Base-by-base conservation (phyloP, 352 stramenopile genomes). In the Globisporangium cederbergense region DNA sequence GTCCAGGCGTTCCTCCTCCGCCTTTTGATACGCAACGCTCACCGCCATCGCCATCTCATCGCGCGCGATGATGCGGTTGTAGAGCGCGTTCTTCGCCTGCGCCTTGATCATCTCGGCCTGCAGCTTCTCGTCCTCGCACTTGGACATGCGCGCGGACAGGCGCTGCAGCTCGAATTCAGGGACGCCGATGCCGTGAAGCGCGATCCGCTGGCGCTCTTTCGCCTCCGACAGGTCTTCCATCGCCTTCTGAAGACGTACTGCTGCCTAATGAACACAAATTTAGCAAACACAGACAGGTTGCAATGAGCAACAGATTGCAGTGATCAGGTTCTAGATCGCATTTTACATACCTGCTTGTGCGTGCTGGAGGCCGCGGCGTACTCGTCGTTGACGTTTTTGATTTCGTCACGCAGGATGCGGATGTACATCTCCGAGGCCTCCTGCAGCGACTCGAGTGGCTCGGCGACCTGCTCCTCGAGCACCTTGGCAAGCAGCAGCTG, bases 11-110 rank as follows among this genome's bases (percentile, higher is more conserved):
- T 95, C 86, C 67, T 95, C 86, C 62, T 95, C 86, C 2, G 83
- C 84, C 58, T 88, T 89, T 50, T 95, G 86, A 64, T 95, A 93
- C 49, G 86, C 86, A 30, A 93, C 84, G 68, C 84, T 93, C 38
- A 95, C 84, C 40, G 86, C 86, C 86, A 95, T 95, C n/a, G 79
- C 83, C 86, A 95, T 95, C 68, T 95, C 86, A 55, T 95, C 86
- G 11, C 86, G 74, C n/a, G 86, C 65, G 25, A 95, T 77, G 40
- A 93, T 93, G 50, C 80, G 76, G 58, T 93, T 86, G 72, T 92
- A 93, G 52, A 95, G 61, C n/a, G 73, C 70, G 55, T 74, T 90
- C 77, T 95, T 95, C 32, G 79, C 75, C 34, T 86, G 74, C 36
- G 72, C 77, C 60, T 83, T 83, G 7, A 61, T 62, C 62, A 89